These are phyloP conservation scores for Pleurozium schreberi DNA, from an alignment of 225 moss, liverwort and hornwort genomes.

Conservation along the genomic window DNA sequence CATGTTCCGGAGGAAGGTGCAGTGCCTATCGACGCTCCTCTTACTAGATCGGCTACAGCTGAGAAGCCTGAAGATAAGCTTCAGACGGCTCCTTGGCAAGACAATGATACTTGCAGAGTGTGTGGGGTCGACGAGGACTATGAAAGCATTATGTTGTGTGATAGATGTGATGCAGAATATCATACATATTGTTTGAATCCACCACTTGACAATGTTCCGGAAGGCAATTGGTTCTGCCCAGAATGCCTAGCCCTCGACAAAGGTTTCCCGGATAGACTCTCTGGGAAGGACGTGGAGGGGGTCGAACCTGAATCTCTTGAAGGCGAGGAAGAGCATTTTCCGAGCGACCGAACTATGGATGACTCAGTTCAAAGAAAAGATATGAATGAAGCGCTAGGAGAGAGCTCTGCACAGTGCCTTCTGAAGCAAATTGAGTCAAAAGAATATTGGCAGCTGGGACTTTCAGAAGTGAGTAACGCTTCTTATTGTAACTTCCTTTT, in stretches of 20 bases:
- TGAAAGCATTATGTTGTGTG: constrained; percentile 95
- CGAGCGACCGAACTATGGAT: constrained; percentile 8
- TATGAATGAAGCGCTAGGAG: constrained; percentile 17
- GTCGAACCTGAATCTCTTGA: constrained; percentile 32
- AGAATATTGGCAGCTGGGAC: constrained; percentile 83
- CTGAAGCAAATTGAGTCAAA: constrained; percentile 56
- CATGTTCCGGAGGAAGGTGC: constrained; percentile 16
- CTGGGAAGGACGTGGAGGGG: constrained; percentile 34
- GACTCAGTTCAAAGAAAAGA: constrained; percentile 10
- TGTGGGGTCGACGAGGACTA: constrained; percentile 99
- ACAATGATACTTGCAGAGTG: constrained; percentile 84
- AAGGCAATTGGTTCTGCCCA: constrained; percentile 97
- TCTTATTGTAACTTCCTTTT: background rate
- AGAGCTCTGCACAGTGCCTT: constrained; percentile 32
- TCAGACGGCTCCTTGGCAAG: constrained; percentile 96
- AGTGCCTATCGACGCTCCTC: constrained; percentile 7
- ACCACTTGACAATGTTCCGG: constrained; percentile 84
- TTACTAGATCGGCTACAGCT: constrained; percentile 31
- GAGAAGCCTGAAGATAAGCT: constrained; percentile 60
- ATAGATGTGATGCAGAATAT: constrained; percentile 96
- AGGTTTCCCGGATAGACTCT: constrained; percentile 60
- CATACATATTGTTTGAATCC: constrained; percentile 94
- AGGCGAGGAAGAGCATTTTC: constrained; percentile 53
- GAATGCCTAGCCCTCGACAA: constrained; percentile 86
- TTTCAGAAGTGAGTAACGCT: constrained; percentile 50